These are phyloP conservation scores for Cladophialophora chaetospira DNA, from an alignment of 2,329 filamentous ascomycete species.

Conservation along the genomic window DNA sequence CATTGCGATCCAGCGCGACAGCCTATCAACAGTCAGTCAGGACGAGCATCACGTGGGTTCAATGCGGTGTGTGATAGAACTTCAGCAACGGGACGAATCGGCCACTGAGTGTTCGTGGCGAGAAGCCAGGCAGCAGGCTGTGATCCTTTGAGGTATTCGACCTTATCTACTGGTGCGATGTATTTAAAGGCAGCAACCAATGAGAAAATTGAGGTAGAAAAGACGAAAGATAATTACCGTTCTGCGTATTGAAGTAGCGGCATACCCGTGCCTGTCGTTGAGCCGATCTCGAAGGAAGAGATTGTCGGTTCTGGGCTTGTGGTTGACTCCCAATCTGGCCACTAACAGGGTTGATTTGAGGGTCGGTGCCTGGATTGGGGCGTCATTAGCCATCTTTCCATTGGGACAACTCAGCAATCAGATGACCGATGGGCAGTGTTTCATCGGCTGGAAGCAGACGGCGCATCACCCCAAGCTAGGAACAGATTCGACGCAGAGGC, in stretches of 20 bases:
- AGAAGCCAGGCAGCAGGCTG: constrained; percentile 12
- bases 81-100: not conserved
- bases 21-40: constrained; percentile 39
- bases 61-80: not conserved
- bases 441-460: constrained; percentile 17
- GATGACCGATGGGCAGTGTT: constrained; percentile 20
- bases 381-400: constrained; percentile 16
- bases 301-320: not conserved
- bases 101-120: constrained; percentile 2
- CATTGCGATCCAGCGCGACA: constrained; percentile 57
- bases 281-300: constrained; percentile 7
- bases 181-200: constrained; percentile 5
- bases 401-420: constrained; percentile 22
- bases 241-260: constrained; percentile 28
- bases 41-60: constrained; percentile 13
- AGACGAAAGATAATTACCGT: constrained; percentile 25
- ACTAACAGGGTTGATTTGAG: constrained; percentile 1
- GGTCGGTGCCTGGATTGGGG: constrained; percentile 16
- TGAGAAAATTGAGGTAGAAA: constrained; percentile 21
- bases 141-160: not conserved
- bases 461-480: constrained; percentile 2
- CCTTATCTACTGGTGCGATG: constrained; percentile 11
- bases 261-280: constrained; percentile 23
- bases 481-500: constrained; percentile 19
- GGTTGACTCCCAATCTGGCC: constrained; percentile 11